Evolutionary conservation across 768 basidiomycete species (phyloP).

Genomic region (Agaricus sinodeliciosus): DNA sequence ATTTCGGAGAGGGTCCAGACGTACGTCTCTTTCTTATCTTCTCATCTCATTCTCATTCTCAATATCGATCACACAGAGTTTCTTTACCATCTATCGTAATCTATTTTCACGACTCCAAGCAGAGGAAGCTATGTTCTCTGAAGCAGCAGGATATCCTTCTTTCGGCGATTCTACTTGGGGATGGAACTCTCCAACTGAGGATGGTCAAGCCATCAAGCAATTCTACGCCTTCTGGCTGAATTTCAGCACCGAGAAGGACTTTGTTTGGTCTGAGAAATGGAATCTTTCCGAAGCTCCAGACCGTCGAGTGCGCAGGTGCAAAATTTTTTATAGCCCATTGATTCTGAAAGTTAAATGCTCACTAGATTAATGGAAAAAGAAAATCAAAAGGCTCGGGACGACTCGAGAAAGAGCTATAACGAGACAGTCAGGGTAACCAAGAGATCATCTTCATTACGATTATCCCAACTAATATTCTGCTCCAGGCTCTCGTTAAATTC

Average conservation of each 20-base stretch:
- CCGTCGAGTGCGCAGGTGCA: slow-evolving; percentile 70
- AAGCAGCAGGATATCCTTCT: slow-evolving; percentile 54
- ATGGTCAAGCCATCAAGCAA: slow-evolving; percentile 46
- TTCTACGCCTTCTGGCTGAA: slow-evolving; percentile 89
- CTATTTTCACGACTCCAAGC: slow-evolving; percentile 77
- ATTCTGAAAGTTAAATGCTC: background rate
- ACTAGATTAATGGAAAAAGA: slow-evolving; percentile 88
- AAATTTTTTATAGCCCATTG: background rate
- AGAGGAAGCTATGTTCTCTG: slow-evolving; percentile 58
- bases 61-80: slow-evolving; percentile 47
- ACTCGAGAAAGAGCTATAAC: slow-evolving; percentile 86
- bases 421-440: slow-evolving; percentile 74
- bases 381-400: slow-evolving; percentile 87
- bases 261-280: slow-evolving; percentile 84
- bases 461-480: background rate
- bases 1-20: slow-evolving; percentile 55
- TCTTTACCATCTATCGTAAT: slow-evolving; percentile 84
- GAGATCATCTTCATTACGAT: background rate
- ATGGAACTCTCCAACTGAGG: slow-evolving; percentile 48
- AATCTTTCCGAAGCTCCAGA: slow-evolving; percentile 82
- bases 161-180: slow-evolving; percentile 78
- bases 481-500: slow-evolving; percentile 67
- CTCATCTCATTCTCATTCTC: background rate
- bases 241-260: slow-evolving; percentile 84
- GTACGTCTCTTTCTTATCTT: slow-evolving; percentile 27